Evolutionary conservation across 805 yeast genomes (phyloP).

Genomic region (Candida schatavii): DNA sequence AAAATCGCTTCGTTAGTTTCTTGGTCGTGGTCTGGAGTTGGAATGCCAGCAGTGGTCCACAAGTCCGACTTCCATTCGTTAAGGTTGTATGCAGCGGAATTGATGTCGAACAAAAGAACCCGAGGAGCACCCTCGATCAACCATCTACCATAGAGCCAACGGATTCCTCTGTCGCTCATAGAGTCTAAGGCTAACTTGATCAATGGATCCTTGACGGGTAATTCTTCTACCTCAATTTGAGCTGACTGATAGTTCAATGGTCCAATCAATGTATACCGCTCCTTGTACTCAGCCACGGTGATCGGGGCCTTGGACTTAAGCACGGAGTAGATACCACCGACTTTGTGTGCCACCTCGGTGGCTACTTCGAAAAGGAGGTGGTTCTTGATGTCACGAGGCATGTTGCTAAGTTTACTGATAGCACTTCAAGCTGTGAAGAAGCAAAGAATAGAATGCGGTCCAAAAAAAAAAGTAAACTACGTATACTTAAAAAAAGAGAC

Average conservation of each 20-base stretch:
- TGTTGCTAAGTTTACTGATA: constrained; percentile 15
- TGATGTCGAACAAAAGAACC: constrained; percentile 82
- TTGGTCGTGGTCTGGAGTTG: constrained; percentile 83
- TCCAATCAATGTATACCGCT: constrained; percentile 82
- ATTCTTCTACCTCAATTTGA: constrained; percentile 77
- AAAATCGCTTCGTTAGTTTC: constrained; percentile 93
- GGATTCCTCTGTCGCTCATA: constrained; percentile 80
- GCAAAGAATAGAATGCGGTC: not conserved
- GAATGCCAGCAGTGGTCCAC: constrained; percentile 90
- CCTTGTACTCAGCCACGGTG: constrained; percentile 89
- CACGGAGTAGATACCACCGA: constrained; percentile 97
- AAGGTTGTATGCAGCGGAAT: constrained; percentile 63
- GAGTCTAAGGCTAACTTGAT: constrained; percentile 65
- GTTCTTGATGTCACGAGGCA: constrained; percentile 83
- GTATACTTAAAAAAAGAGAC: not conserved
- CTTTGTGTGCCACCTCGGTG: constrained; percentile 96
- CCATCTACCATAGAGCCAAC: constrained; percentile 91
- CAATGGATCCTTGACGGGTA: constrained; percentile 53
- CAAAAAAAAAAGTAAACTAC: not conserved
- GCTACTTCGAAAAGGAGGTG: constrained; percentile 91
- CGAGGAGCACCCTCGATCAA: constrained; percentile 96
- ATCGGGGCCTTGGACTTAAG: constrained; percentile 95
- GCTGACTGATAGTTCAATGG: constrained; percentile 76
- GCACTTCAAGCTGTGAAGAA: not conserved
- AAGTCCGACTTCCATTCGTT: constrained; percentile 94